These are phyloP conservation scores for Cystobasidium sp. DNA, from an alignment of 1,284 basidiomycete species.

Conservation along the genomic window DNA sequence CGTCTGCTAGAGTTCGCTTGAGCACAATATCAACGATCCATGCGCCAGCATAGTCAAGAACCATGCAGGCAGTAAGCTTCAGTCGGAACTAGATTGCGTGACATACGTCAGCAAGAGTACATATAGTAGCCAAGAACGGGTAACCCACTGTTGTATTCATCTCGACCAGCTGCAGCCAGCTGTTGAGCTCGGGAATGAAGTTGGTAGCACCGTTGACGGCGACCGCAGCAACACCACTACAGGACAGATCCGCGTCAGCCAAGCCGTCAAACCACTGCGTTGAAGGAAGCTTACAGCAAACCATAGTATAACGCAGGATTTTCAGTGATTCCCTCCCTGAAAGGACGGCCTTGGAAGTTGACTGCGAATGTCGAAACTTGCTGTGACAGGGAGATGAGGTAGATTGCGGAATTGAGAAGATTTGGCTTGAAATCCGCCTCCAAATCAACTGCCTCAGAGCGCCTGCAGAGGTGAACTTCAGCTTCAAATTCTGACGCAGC, in stretches of 20 bases:
- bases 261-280: not conserved
- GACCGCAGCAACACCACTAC: conserved; percentile 59
- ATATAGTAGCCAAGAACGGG: not conserved
- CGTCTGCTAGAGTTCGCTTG: conserved; percentile 87
- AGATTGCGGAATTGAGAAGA: conserved; percentile 90
- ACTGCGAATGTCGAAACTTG: conserved; percentile 96
- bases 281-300: conserved; percentile 74
- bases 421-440: conserved; percentile 94
- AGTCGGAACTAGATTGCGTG: conserved; percentile 71
- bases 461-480: conserved; percentile 59
- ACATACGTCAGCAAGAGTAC: not conserved
- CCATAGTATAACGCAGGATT: conserved; percentile 90
- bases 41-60: conserved; percentile 85
- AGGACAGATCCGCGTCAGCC: not conserved
- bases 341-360: conserved; percentile 95
- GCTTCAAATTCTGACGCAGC: not conserved
- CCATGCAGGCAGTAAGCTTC: conserved; percentile 76
- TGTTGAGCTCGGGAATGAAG: conserved; percentile 90
- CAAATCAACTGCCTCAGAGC: conserved; percentile 75
- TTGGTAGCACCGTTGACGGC: conserved; percentile 93
- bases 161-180: conserved; percentile 95
- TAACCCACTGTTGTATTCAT: conserved; percentile 73
- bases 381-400: conserved; percentile 87
- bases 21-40: conserved; percentile 75
- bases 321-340: conserved; percentile 92